Percentiles rank a stretch among this genome's conserved stretches.
Evolutionary conservation across 306 rosid species (phyloP).

Genomic region (Acacia crassicarpa): DNA sequence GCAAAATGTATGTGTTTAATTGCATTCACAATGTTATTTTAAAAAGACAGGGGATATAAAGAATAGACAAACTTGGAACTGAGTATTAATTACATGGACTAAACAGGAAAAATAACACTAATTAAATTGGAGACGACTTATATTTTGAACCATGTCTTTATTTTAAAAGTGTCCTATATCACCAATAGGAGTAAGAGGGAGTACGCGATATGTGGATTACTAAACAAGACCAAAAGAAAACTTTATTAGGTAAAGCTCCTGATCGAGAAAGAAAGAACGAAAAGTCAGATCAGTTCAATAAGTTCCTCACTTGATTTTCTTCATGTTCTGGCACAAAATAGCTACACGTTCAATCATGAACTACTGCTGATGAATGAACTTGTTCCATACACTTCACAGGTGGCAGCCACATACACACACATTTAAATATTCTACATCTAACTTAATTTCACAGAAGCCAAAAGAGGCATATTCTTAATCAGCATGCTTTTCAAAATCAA

Average conservation of each 20-base stretch:
- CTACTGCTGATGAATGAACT: constrained; percentile 28
- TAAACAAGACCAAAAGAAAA: constrained; percentile 25
- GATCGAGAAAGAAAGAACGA: constrained; percentile 38
- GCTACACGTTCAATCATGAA: constrained; percentile 20
- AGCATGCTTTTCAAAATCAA: constrained; percentile 38
- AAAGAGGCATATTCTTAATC: constrained; percentile 47
- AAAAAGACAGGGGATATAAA: too few relatives aligned
- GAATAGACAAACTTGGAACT: too few relatives aligned
- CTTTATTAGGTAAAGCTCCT: constrained; percentile 36
- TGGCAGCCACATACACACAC: not conserved
- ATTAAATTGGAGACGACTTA: too few relatives aligned
- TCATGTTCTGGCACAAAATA: constrained; percentile 29
- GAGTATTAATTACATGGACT: too few relatives aligned
- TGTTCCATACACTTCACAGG: constrained; percentile 22
- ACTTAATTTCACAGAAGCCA: constrained; percentile 15
- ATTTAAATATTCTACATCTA: constrained; percentile 22
- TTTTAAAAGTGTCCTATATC: too few relatives aligned
- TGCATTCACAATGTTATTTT: too few relatives aligned
- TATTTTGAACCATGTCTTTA: too few relatives aligned
- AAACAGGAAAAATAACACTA: too few relatives aligned
- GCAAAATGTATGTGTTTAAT: too few relatives aligned
- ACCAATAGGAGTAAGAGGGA: too few relatives aligned
- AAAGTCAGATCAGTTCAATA: constrained; percentile 24
- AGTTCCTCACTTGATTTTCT: not conserved
- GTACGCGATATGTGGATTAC: not conserved